Base-by-base conservation (phyloP, 129 eudicot species). In the Cynara cardunculus region DNA sequence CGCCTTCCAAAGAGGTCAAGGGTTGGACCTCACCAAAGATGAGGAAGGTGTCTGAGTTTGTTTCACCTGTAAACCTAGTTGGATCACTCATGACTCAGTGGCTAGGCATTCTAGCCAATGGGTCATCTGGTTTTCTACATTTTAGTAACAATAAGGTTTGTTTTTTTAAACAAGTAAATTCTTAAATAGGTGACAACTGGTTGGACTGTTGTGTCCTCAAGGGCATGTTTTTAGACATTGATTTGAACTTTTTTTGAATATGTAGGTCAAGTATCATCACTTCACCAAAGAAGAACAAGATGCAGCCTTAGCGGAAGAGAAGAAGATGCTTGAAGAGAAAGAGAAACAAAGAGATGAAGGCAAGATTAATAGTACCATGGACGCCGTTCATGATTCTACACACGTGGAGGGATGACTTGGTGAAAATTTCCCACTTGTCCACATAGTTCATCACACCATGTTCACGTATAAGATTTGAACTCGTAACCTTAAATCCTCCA, bases 321-420 rank as follows among this genome's bases (percentile, higher is more conserved):
- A 92, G 85, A 85, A 70, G 84, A 82, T 88, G 76, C 87, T 89
- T 67, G 97, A 90, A 87, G 89, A 89, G 80, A 85, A 92, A 78
- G 90, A 89, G 90, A 95, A 82, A 72, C 86, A 89, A 76, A 95
- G 85, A 85, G 91, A 88, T 25, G 90, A 90, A 9, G 99, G 97
- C 53, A 86, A 85, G 1, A 86, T 95, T 3, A 94, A 93, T 44
- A 95, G 99, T 87, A 90, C 94, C 27, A 89, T 95, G 97, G 99
- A 95, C 59, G 99, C 99, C 80, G 81, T 94, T 65, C 91, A 83
- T 53, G 89, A 90, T 69, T 92, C 89, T 13, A 88, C 74, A 64
- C 74, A 82, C 3, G 61, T 85, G 21, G 85, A 64, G 3, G 88
- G 87, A 14, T 83, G 88, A 32, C 87, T 83, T n/a, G 73, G 49